A percentile compares a stretch with the other conserved stretches of the same genome.
Evolutionary conservation across 116 monocot species (phyloP).

Genomic region (Trichopus zeylanicus): DNA sequence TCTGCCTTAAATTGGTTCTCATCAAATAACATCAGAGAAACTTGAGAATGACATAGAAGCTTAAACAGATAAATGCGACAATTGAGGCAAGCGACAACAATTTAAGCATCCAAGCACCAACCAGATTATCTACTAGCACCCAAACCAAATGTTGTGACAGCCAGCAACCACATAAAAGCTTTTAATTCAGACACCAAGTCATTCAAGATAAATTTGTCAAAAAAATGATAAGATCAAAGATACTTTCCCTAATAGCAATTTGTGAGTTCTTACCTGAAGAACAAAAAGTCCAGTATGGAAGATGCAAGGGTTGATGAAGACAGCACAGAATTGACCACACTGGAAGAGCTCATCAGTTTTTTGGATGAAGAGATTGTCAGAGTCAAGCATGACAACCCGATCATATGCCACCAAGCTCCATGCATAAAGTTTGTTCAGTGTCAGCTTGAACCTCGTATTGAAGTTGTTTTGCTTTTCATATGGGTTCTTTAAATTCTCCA

Average conservation of each 20-base stretch:
- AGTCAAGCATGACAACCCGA: slow-evolving; percentile 78
- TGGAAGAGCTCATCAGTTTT: slow-evolving; percentile 81
- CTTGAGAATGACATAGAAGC: too few species aligned
- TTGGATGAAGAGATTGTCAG: slow-evolving; percentile 82
- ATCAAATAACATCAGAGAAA: too few species aligned
- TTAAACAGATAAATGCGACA: too few species aligned
- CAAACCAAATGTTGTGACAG: too few species aligned
- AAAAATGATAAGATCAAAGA: too few species aligned
- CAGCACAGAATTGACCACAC: slow-evolving; percentile 84
- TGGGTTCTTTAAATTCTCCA: slow-evolving; percentile 74
- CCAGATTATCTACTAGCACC: too few species aligned
- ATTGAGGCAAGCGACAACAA: too few species aligned
- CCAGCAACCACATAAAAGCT: too few species aligned
- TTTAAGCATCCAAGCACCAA: too few species aligned
- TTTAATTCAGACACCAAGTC: too few species aligned
- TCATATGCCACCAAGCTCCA: slow-evolving; percentile 81
- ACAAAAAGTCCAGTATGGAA: slow-evolving; percentile 97
- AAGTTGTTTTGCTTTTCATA: slow-evolving; percentile 71
- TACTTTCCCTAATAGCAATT: background rate
- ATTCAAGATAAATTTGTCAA: too few species aligned
- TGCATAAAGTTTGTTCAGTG: slow-evolving; percentile 87
- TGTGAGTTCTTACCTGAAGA: slow-evolving; percentile 39
- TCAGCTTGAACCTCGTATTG: slow-evolving; percentile 65
- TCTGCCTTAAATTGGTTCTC: too few species aligned
- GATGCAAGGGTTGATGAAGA: slow-evolving; percentile 83